Evolutionary conservation across 179 eudicot genomes (phyloP), one percentile per base, ranked within the genome.

Genomic region (Beta corolliflora): DNA sequence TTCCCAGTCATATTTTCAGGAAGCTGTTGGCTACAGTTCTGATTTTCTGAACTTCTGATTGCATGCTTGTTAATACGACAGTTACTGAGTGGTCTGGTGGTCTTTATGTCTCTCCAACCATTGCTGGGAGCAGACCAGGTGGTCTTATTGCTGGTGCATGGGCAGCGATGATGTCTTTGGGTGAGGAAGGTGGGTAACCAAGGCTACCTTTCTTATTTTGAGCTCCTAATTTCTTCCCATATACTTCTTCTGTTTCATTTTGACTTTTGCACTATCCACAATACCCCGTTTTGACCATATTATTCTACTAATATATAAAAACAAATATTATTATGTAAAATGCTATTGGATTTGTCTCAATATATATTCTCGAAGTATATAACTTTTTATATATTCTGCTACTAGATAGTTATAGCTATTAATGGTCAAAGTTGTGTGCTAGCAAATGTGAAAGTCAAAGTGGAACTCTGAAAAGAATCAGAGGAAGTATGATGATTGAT

Each of bases 51-150:
- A 54, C 21, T 31, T 73, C 7, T 77, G 66, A 73, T 29, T 9
- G 54, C 29, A 3, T 65, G 48, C n/a, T 72, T 78, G 36, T 83
- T 54, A 69, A 78, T 75, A 67, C 21, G 86, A 65, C 89, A 97
- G 99, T 97, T 77, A 94, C 99, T 48, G 99, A 97, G 87, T 97
- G 99, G 99, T 86, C 98, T 81, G 98, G 99, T 88, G 99, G 99
- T 56, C 97, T 97, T 54, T 97, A 95, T 84, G 92, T 97, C 59
- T 97, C 99, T 81, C 99, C 99, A 71, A 92, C 97, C 36, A 91
- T 95, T 54, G 99, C 99, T 85, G 99, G 99, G 53, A 97, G 99
- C 90, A 90, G 99, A 89, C 95, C 99, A 63, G 99, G 97, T 63
- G 89, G 91, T 81, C 83, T 94, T 59, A 90, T 93, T 86, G 98